These are phyloP conservation scores for Trichoderma pleuroti DNA, from an alignment of 2,329 filamentous ascomycete genomes.

Conservation along the genomic window DNA sequence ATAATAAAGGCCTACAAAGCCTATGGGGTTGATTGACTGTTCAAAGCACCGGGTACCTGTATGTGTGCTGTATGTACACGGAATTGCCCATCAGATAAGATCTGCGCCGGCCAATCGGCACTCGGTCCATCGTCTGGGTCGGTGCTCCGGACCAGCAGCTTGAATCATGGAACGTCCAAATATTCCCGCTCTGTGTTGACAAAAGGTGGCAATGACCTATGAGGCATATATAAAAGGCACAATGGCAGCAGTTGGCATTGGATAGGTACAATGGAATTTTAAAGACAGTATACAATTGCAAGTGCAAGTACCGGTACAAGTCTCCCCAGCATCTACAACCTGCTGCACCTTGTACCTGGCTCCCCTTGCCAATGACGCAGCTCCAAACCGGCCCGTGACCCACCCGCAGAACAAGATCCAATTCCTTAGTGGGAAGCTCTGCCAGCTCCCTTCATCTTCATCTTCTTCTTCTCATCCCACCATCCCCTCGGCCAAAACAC, in stretches of 20 bases:
- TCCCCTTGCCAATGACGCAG: background rate
- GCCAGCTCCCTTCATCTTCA: slow-evolving; percentile 10
- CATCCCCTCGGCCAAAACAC: slow-evolving; percentile 1
- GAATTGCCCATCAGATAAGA: slow-evolving; percentile 4
- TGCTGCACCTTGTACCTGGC: background rate
- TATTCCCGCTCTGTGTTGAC: background rate
- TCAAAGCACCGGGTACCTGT: background rate
- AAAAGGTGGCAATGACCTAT: background rate
- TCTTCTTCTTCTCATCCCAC: slow-evolving; percentile 7
- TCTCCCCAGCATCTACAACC: background rate
- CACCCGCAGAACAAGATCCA: background rate
- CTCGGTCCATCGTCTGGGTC: background rate
- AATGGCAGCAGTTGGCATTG: background rate
- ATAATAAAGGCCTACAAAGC: too few species aligned
- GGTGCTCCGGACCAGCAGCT: background rate
- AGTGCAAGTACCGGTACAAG: background rate
- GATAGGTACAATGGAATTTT: background rate
- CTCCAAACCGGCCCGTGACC: background rate
- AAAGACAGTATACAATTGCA: background rate
- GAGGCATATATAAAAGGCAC: background rate
- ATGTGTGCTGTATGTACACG: too few species aligned
- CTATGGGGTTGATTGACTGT: background rate
- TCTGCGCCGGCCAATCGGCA: slow-evolving; percentile 1
- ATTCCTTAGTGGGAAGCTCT: slow-evolving; percentile 10
- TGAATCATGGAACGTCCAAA: background rate